Evolutionary conservation across 257 asterid species (phyloP).

Genomic region (Nicotiana knightiana): DNA sequence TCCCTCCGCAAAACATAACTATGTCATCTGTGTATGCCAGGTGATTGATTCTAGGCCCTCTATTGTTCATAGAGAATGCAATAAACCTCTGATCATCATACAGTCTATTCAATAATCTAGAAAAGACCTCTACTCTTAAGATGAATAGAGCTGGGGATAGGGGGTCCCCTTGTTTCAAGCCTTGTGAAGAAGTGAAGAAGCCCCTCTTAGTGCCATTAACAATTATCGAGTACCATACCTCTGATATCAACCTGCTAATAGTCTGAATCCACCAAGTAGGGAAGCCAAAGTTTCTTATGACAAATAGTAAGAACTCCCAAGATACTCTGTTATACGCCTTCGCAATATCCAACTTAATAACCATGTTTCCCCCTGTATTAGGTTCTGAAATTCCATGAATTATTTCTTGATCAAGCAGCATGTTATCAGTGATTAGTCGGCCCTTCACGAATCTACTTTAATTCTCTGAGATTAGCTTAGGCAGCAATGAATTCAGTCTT

Average conservation of each 20-base stretch:
- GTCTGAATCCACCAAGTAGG: background rate
- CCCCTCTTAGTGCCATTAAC: background rate
- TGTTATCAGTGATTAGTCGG: background rate
- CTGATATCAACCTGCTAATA: background rate
- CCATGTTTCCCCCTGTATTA: background rate
- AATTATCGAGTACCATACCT: background rate
- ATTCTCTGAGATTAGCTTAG: background rate
- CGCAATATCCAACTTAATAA: background rate
- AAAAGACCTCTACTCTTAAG: background rate
- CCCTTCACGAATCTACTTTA: background rate
- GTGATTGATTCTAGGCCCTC: background rate
- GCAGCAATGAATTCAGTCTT: background rate
- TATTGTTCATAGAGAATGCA: no score
- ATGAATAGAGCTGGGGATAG: background rate
- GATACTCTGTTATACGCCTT: background rate
- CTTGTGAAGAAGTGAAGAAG: background rate
- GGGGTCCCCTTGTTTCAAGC: background rate
- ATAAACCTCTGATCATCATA: no score
- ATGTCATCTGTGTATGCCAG: background rate
- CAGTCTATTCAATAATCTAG: background rate
- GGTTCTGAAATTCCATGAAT: background rate
- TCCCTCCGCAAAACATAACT: background rate
- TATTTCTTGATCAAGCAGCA: background rate
- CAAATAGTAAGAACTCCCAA: background rate
- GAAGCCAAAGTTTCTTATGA: background rate